These are phyloP conservation scores for Moesziomyces parantarcticus DNA, from an alignment of 1,284 basidiomycete species.

Conservation along the genomic window DNA sequence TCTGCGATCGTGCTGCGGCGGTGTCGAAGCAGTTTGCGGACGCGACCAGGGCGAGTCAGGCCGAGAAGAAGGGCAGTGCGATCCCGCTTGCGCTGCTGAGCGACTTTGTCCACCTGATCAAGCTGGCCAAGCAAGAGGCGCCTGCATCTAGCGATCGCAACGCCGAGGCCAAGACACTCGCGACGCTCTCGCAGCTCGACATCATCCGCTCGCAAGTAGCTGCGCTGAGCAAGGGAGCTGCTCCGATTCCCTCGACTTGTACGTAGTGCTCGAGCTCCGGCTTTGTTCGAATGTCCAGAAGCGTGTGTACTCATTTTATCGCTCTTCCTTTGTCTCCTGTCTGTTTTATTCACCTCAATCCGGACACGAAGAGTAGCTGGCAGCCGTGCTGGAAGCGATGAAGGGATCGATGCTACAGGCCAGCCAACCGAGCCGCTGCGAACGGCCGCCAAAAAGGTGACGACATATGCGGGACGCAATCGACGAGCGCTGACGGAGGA, in stretches of 20 bases:
- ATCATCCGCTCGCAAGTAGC: conserved; percentile 55
- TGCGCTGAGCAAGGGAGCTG: conserved; percentile 15
- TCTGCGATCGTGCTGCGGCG: conserved; percentile 61
- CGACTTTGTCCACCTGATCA: conserved; percentile 64
- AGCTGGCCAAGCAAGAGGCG: conserved; percentile 24
- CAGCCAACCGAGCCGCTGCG: conserved; percentile 5
- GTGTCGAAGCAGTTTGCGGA: conserved; percentile 62
- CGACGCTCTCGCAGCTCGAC: conserved; percentile 48
- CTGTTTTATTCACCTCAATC: background rate
- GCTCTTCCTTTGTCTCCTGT: conserved; percentile 3
- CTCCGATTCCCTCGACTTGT: conserved; percentile 25
- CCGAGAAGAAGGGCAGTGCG: conserved; percentile 51
- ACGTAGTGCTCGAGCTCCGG: conserved; percentile 31
- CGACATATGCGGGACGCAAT: conserved; percentile 36
- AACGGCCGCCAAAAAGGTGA: conserved; percentile 25
- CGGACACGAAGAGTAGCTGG: conserved; percentile 11
- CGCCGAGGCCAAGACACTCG: conserved; percentile 28
- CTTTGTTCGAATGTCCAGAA: conserved; percentile 5
- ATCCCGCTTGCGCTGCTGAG: conserved; percentile 58
- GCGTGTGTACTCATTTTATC: background rate
- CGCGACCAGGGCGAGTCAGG: conserved; percentile 52
- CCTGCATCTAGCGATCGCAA: conserved; percentile 28
- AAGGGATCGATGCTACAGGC: background rate
- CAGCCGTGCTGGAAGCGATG: background rate
- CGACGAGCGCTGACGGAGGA: conserved; percentile 42